Evolutionary conservation across 768 basidiomycete species (phyloP).

Genomic region (Ramaria sp.): DNA sequence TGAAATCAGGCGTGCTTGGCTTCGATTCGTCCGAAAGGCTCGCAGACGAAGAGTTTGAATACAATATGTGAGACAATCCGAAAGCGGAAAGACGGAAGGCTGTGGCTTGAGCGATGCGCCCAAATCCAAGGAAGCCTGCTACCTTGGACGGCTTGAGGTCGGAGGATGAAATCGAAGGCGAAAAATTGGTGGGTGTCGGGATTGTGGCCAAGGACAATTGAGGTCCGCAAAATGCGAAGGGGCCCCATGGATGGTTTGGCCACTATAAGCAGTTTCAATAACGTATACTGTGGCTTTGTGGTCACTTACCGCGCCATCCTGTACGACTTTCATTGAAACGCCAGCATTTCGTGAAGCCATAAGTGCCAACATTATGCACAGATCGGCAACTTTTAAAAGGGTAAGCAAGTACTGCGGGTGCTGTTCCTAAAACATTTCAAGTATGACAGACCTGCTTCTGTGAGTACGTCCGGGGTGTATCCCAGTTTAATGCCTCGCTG

Average conservation of each 20-base stretch:
- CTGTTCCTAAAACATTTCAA: neutral
- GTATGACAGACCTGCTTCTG: constrained; percentile 59
- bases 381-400: constrained; percentile 65
- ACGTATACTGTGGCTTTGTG: neutral
- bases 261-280: constrained; percentile 40
- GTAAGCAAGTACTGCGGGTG: neutral
- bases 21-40: constrained; percentile 21
- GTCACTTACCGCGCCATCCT: constrained; percentile 49
- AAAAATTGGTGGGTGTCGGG: constrained; percentile 12
- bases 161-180: constrained; percentile 15
- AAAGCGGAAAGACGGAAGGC: constrained; percentile 74
- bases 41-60: constrained; percentile 46
- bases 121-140: constrained; percentile 89
- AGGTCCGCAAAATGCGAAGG: constrained; percentile 77
- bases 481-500: constrained; percentile 63
- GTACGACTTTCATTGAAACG: constrained; percentile 51
- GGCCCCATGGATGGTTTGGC: constrained; percentile 69
- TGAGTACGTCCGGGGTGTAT: constrained; percentile 90
- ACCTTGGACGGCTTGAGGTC: constrained; percentile 39
- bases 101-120: constrained; percentile 83
- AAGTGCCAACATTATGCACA: constrained; percentile 80
- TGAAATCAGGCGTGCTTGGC: constrained; percentile 19
- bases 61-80: constrained; percentile 66
- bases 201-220: constrained; percentile 44
- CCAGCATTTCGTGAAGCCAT: constrained; percentile 87